These are phyloP conservation scores for Suillus ampliporus DNA, from an alignment of 768 basidiomycete species.

Conservation along the genomic window DNA sequence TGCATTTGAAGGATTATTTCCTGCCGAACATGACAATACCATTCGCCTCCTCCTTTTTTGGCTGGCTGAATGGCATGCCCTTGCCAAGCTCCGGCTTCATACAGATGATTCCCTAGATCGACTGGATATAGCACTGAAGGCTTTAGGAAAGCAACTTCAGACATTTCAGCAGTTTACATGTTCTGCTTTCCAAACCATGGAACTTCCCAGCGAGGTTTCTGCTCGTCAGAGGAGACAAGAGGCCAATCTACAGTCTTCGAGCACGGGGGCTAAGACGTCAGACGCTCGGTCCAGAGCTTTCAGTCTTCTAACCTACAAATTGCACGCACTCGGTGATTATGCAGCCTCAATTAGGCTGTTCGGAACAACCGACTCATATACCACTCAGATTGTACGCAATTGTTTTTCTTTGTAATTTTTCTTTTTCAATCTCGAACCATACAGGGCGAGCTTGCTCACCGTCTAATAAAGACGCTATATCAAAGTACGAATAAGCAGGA, in stretches of 20 bases:
- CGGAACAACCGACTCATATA: slow-evolving; percentile 44
- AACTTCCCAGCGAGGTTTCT: slow-evolving; percentile 27
- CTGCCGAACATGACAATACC: slow-evolving; percentile 23
- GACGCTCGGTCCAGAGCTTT: slow-evolving; percentile 19
- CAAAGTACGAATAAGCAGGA: slow-evolving; percentile 29
- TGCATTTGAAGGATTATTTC: slow-evolving; percentile 37
- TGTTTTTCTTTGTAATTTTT: too few relatives aligned
- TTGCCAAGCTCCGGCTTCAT: slow-evolving; percentile 42
- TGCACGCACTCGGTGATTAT: slow-evolving; percentile 45
- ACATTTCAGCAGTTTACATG: slow-evolving; percentile 34
- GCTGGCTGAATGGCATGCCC: slow-evolving; percentile 38
- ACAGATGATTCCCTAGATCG: slow-evolving; percentile 28
- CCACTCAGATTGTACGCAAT: slow-evolving; percentile 41
- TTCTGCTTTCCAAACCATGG: slow-evolving; percentile 26
- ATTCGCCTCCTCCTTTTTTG: slow-evolving; percentile 30
- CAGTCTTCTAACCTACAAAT: slow-evolving; percentile 41
- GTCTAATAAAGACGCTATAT: slow-evolving; percentile 34
- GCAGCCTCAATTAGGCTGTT: slow-evolving; percentile 24
- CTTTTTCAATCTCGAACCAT: too few relatives aligned
- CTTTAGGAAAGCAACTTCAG: slow-evolving; percentile 24
- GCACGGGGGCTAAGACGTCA: too few relatives aligned
- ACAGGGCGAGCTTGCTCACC: slow-evolving; percentile 44
- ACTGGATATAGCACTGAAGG: slow-evolving; percentile 23
- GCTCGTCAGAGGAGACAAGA: slow-evolving; percentile 20
- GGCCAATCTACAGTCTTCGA: background rate